phyloP scores from a whole-genome alignment of 169 alveolate species.

The Sarcocystis neurona region DNA sequence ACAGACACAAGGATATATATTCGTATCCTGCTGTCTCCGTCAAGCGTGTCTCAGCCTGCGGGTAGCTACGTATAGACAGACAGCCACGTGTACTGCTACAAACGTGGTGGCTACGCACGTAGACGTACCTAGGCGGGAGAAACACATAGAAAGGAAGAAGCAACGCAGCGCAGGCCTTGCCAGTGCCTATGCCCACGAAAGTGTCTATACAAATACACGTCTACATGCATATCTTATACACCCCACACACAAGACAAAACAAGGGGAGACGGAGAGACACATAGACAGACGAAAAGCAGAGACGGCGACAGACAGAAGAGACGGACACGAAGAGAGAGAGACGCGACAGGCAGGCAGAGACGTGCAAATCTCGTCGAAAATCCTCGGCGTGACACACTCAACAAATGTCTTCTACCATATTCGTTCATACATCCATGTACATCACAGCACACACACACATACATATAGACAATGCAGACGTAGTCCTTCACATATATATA shows the following conservation, averaged over 20 bases:
- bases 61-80: not conserved
- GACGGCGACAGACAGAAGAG: not conserved
- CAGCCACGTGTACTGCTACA: no score
- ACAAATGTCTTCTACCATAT: not conserved
- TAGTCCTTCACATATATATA: no score
- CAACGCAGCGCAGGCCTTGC: no score
- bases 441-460: not conserved
- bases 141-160: no score
- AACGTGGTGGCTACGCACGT: no score
- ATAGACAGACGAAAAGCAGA: not conserved
- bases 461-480: no score
- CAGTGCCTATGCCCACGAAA: no score
- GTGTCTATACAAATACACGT: no score
- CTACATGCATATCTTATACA: no score
- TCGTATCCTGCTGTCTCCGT: not conserved
- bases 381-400: not conserved
- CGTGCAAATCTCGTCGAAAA: not conserved
- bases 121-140: no score
- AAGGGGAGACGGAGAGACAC: constrained; percentile 1
- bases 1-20: not conserved
- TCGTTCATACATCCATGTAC: not conserved
- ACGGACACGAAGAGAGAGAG: not conserved
- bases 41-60: not conserved
- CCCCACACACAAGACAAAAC: no score
- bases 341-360: not conserved